Evolutionary conservation across 2,329 filamentous ascomycete species (phyloP).

Genomic region (Phialemonium atrogriseum): DNA sequence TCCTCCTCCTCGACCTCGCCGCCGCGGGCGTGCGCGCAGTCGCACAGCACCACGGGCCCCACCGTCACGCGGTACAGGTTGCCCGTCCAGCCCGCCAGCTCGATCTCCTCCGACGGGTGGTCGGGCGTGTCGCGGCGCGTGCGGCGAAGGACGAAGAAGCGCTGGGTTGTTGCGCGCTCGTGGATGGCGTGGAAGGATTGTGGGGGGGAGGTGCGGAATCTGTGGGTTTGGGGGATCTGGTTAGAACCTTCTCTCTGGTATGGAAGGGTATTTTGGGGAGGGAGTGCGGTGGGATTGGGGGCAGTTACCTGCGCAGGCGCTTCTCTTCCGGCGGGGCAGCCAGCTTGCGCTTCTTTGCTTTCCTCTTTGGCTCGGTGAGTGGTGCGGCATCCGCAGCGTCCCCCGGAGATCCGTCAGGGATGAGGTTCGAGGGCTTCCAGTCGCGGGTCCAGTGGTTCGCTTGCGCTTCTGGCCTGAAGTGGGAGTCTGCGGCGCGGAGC

Average conservation of each 20-base stretch:
- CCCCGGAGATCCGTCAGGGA: too few relatives aligned
- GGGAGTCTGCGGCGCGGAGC: too few relatives aligned
- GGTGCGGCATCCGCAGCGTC: too few relatives aligned
- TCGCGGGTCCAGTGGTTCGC: too few relatives aligned
- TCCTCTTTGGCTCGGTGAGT: not conserved
- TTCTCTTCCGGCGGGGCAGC: conserved; percentile 19
- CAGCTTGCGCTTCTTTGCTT: not conserved
- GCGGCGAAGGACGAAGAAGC: conserved; percentile 39
- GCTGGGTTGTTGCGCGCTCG: conserved; percentile 14
- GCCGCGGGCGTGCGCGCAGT: conserved; percentile 44
- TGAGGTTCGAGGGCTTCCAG: too few relatives aligned
- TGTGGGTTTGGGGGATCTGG: conserved; percentile 3
- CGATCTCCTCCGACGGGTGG: conserved; percentile 42
- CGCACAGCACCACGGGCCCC: conserved; percentile 40
- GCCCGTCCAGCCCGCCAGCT: conserved; percentile 55
- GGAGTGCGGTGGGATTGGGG: not conserved
- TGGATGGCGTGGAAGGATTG: conserved; percentile 13
- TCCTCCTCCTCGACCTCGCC: too few relatives aligned
- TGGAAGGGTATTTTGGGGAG: too few relatives aligned
- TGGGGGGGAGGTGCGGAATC: conserved; percentile 14
- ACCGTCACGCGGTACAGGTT: conserved; percentile 56
- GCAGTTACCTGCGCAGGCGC: conserved; percentile 20
- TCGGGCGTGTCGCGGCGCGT: conserved; percentile 22
- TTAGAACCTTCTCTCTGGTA: too few relatives aligned
- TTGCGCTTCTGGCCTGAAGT: too few relatives aligned